Base-by-base conservation (phyloP, 768 basidiomycete species). In the Pulveroboletus sp. region DNA sequence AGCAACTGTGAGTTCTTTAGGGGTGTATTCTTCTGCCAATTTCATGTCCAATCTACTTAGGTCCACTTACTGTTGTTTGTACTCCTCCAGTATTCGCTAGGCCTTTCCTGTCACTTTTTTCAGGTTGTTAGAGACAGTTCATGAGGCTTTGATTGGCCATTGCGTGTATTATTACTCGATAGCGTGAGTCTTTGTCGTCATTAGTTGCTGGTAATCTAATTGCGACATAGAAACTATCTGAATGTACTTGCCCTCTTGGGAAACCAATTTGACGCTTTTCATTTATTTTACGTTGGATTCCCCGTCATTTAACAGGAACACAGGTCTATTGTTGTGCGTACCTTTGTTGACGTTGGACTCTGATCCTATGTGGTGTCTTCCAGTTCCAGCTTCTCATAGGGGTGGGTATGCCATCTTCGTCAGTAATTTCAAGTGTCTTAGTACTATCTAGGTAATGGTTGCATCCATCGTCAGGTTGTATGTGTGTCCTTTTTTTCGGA, bases 381-480 rank as follows among this genome's bases (percentile, higher is more conserved):
- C 49, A 73, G 80, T 53, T 79, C 44, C 80, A 82, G 65, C 65
- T 71, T 39, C 51, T 73, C 39, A 55, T 66, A 18, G 76, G 75
- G 47, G 62, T 69, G 46, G 62, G 69, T 53, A 33, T 38, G 8
- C n/a, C 9, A n/a, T 31, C 40, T 54, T 13, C 9, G 1, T 27
- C 51, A 14, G 10, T 21, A 8, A 6, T 14, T 38, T 26, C 24
- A 18, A 2, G 58, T 11, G 28, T 57, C 44, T 57, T 30, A 47
- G 17, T 13, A 31, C 11, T 37, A 8, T 44, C 11, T 30, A 83
- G 81, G 74, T 77, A 1, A 42, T 81, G n/a, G 74, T 78, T 21
- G 82, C 77, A 2, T 70, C 70, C 5, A 65, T 80, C n/a, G 82
- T 83, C 33, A 81, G 80, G 68, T 60, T 69, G 81, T 82, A 49